Conservation (phyloP, 2,329 filamentous ascomycete species). For the Trichoderma gracile region DNA sequence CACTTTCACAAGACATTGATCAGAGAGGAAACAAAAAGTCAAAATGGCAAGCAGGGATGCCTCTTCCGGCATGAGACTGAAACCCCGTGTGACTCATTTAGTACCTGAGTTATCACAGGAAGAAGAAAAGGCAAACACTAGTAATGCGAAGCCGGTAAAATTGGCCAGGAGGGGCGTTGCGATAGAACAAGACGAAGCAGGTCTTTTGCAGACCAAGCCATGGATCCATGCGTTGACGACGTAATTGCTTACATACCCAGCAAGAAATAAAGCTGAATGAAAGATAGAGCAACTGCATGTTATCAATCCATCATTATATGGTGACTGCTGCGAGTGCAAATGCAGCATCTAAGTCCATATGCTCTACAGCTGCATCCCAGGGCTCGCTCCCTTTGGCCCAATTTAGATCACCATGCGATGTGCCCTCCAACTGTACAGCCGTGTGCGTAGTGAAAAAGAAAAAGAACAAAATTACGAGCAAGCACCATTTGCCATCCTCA, state of each 20-base stretch:
- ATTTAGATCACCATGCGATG: not conserved
- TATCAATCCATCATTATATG: no score
- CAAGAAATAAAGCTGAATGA: no score
- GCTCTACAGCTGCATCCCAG: not conserved
- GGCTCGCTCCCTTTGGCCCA: slow-evolving; percentile 12
- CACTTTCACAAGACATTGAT: not conserved
- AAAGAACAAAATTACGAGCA: not conserved
- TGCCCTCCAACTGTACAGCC: not conserved
- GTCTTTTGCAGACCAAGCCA: not conserved
- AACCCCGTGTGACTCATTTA: slow-evolving; percentile 32
- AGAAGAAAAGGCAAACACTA: slow-evolving; percentile 26
- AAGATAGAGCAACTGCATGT: no score
- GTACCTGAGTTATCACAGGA: not conserved
- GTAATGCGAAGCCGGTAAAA: slow-evolving; percentile 26
- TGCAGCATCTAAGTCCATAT: not conserved
- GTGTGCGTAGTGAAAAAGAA: slow-evolving; percentile 21
- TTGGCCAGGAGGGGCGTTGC: slow-evolving; percentile 26
- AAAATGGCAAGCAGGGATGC: slow-evolving; percentile 27
- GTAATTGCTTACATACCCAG: no score
- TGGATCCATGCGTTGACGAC: not conserved
- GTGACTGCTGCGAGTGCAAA: not conserved
- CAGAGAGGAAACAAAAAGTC: not conserved
- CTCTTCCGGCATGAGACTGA: slow-evolving; percentile 25
- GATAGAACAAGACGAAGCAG: slow-evolving; percentile 17
- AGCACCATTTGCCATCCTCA: slow-evolving; percentile 20